Base-by-base conservation (phyloP, 179 eudicot species). In the Actinidia arguta region DNA sequence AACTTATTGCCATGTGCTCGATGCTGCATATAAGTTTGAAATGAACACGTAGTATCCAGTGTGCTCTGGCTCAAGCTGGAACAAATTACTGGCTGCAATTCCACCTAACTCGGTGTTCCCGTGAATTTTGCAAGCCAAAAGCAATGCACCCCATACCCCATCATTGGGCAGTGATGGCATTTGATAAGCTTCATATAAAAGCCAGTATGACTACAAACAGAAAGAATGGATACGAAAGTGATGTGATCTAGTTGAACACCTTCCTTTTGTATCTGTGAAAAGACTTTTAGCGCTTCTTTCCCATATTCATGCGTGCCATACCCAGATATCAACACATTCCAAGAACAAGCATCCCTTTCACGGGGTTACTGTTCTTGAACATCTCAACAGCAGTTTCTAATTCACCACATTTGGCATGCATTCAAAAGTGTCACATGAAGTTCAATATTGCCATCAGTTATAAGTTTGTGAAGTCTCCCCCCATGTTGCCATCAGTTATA, bases 61-160 rank as follows among this genome's bases (percentile, higher is more conserved):
- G 44, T 85, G 84, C 78, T 82, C 75, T 25, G 82, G 87, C 51
- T 85, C 79, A 62, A 81, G 78, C 31, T 78, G 75, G 79, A 85
- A 78, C 50, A 85, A 77, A 72, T 77, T 81, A 39, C 63, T 78
- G 55, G 84, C 87, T 17, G 84, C 87, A 62, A 85, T 54, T 72
- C 81, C 70, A 52, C 82, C 84, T 22, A 85, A 54, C 11, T 77
- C 63, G 22, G 52, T 72, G 48, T 85, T 71, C n/a, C 76, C 64
- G 18, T 85, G 83, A 54, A 81, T 78, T 73, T 66, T 72, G 78
- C 87, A 85, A 77, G 87, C 84, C 81, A 76, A 50, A 81, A 81
- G 87, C 79, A 85, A 78, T 47, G 87, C 84, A 42, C 87, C 84
- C 87, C 87, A 85, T 11, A 81, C 81, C 17, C 24, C 87, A 64